Conservation (phyloP, 495 filamentous ascomycete species). For the Lindgomyces ingoldianus region DNA sequence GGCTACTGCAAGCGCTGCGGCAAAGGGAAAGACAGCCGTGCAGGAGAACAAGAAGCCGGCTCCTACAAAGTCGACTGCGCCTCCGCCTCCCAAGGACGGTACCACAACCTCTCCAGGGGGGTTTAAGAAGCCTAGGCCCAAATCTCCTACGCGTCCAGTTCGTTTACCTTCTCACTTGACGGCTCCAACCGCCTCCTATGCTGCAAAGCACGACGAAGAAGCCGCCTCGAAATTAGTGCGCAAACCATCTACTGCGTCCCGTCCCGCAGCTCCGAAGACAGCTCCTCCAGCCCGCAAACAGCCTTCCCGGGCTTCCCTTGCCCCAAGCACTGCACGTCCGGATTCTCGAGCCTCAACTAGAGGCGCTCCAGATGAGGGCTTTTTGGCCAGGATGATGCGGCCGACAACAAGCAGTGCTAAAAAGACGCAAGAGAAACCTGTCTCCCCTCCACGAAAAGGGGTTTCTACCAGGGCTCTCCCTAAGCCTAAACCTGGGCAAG, state of each 20-base stretch:
- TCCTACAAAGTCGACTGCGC: slow-evolving; percentile 3
- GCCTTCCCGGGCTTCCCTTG: slow-evolving; percentile 30
- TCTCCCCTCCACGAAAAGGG: slow-evolving; percentile 27
- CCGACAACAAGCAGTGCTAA: slow-evolving; percentile 77
- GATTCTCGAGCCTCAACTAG: slow-evolving; percentile 48
- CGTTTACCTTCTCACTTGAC: slow-evolving; percentile 45
- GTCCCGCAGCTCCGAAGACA: slow-evolving; percentile 34
- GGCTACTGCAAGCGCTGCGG: slow-evolving; percentile 10
- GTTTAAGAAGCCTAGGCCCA: slow-evolving; percentile 42
- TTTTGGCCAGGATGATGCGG: slow-evolving; percentile 90
- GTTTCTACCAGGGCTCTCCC: slow-evolving; percentile 12
- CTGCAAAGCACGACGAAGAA: slow-evolving; percentile 43
- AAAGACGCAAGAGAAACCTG: slow-evolving; percentile 71
- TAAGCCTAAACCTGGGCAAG: slow-evolving; percentile 18
- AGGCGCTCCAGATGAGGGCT: slow-evolving; percentile 60
- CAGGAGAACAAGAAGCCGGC: slow-evolving; percentile 22
- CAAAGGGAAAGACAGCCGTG: slow-evolving; percentile 27
- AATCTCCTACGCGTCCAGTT: slow-evolving; percentile 45
- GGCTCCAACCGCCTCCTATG: slow-evolving; percentile 46
- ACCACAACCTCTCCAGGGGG: slow-evolving; percentile 32
- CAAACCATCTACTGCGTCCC: slow-evolving; percentile 36
- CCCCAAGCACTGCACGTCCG: slow-evolving; percentile 33
- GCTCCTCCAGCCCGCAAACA: slow-evolving; percentile 30
- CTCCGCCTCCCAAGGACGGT: slow-evolving; percentile 35
- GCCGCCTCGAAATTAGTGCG: slow-evolving; percentile 18